Evolutionary conservation across 2,329 filamentous ascomycete species (phyloP), one percentile per base, ranked within the genome.

Genomic region (Trichoderma polysporum): DNA sequence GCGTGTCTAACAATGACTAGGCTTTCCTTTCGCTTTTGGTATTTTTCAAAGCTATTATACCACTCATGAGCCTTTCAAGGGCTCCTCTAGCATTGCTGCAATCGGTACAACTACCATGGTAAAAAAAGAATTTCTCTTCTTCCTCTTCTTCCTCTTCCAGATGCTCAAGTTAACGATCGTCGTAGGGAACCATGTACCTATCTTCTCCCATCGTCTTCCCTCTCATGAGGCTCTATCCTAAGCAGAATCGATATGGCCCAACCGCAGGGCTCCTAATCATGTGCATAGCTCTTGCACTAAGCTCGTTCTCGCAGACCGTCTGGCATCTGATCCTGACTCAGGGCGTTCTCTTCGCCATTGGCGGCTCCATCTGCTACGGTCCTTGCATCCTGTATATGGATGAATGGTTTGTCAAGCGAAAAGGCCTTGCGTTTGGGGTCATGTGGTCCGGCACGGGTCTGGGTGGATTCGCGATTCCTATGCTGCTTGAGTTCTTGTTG

Each of bases 21-120:
- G 88, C 2, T 89, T 90, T 67, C 84, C 86, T 0, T 86, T 87
- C 66, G 83, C 86, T 1, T 91, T 86, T 72, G 89, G 88, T 53
- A 83, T 91, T 37, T 90, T 91, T 72, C 87, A 90, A 73, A 82
- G 86, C 56, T 88, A 89, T 74, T 91, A 91, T 74, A 83, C 79
- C 41, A 82, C 79, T 1, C 81, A 87, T 57, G 80, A 81, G 15
- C 84, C 86, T 2, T 90, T 90, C 66, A 75, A 76, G 2, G 79
- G 80, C 8, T 77, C 80, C 0, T 77, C 80, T 50, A 79, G 80
- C 54, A 84, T 90, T 45, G 81, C 87, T 12, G 79, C 85, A 9
- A 85, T 91, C 59, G 88, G 87, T 0, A 90, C 87, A 2, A 84
- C 82, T 62, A 80, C 86, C 2, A 84, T 83, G 84, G 83, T 79